These are phyloP conservation scores for Pyrrhoderma noxium DNA, from an alignment of 1,284 basidiomycete species.

Conservation along the genomic window DNA sequence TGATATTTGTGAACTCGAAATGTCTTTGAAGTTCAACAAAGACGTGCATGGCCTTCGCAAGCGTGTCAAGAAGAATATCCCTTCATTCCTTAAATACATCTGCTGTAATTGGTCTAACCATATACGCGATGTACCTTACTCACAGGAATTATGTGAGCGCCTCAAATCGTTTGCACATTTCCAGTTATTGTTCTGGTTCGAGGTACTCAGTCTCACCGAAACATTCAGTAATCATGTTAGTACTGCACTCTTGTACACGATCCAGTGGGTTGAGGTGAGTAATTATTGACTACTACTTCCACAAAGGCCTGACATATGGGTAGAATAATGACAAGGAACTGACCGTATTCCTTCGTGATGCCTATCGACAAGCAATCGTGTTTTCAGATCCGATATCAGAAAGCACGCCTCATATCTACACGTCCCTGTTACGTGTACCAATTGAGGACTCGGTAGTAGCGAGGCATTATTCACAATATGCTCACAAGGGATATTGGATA, in stretches of 20 bases:
- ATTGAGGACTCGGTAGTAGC: not conserved
- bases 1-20: slow-evolving; percentile 6
- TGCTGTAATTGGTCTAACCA: slow-evolving; percentile 6
- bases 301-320: not conserved
- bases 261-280: not conserved
- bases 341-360: too few relatives aligned
- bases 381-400: too few relatives aligned
- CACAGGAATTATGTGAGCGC: not conserved
- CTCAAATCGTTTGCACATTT: slow-evolving; percentile 17
- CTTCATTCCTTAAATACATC: not conserved
- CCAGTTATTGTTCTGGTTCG: slow-evolving; percentile 25
- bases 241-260: not conserved
- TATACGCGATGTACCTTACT: not conserved
- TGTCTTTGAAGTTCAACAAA: slow-evolving; percentile 1
- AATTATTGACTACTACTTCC: not conserved
- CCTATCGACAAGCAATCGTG: too few relatives aligned
- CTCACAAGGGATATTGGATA: too few relatives aligned
- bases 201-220: slow-evolving; percentile 23
- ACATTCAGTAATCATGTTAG: not conserved
- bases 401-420: not conserved
- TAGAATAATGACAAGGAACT: not conserved
- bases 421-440: not conserved
- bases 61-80: not conserved
- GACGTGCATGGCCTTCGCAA: not conserved
- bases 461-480: too few relatives aligned